Evolutionary conservation across 345 rosid species (phyloP).

Genomic region (Gossypium sturtianum): DNA sequence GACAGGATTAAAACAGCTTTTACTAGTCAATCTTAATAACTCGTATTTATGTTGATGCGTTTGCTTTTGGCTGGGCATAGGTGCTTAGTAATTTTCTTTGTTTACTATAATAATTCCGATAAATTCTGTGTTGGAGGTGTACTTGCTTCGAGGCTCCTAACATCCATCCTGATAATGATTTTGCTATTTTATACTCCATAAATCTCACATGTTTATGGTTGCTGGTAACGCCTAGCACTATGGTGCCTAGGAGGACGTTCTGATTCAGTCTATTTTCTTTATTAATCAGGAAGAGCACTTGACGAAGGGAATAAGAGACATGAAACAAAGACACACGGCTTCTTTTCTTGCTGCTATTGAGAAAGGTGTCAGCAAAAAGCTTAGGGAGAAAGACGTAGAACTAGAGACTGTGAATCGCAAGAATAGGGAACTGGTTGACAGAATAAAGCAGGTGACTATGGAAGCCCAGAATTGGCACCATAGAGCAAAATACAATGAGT

Average conservation of each 20-base stretch:
- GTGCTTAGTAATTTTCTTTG: background rate
- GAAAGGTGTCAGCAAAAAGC: slow-evolving; percentile 56
- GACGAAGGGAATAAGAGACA: slow-evolving; percentile 55
- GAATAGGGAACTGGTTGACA: slow-evolving; percentile 60
- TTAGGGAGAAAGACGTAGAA: slow-evolving; percentile 65
- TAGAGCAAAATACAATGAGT: slow-evolving; percentile 62
- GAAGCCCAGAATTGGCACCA: slow-evolving; percentile 84
- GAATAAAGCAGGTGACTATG: slow-evolving; percentile 51
- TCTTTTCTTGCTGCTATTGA: slow-evolving; percentile 61
- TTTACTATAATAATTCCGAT: background rate
- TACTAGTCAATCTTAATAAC: too few species aligned
- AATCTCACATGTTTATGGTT: background rate
- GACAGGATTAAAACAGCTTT: background rate
- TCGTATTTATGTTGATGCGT: background rate
- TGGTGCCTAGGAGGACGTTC: background rate
- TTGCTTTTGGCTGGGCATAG: background rate
- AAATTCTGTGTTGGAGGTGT: background rate
- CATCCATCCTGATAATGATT: background rate
- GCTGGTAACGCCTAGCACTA: too few species aligned
- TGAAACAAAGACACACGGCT: slow-evolving; percentile 60
- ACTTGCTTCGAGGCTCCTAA: background rate
- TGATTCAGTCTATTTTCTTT: background rate
- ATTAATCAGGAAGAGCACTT: slow-evolving; percentile 55
- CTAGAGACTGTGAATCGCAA: slow-evolving; percentile 60
- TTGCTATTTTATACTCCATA: background rate